These are phyloP conservation scores for Didymella sp. DNA, from an alignment of 2,329 filamentous ascomycete genomes.

Conservation along the genomic window DNA sequence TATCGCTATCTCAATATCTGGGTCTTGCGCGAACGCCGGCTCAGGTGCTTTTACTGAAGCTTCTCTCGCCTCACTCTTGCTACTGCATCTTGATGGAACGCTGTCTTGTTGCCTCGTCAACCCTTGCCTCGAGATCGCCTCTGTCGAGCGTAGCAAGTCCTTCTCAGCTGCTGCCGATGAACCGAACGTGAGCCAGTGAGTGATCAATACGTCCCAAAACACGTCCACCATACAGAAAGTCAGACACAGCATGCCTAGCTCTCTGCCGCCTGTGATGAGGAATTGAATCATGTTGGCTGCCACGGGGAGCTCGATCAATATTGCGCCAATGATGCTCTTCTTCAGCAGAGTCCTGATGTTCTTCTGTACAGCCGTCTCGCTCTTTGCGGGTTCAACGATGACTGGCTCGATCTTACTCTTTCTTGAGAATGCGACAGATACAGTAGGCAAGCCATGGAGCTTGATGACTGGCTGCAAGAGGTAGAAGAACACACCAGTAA, in stretches of 20 bases:
- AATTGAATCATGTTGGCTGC: slow-evolving; percentile 48
- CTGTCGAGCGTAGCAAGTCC: slow-evolving; percentile 13
- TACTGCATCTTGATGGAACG: slow-evolving; percentile 3
- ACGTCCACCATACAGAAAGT: slow-evolving; percentile 49
- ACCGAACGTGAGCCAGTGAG: slow-evolving; percentile 32
- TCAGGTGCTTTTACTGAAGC: background rate
- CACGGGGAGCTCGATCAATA: slow-evolving; percentile 48
- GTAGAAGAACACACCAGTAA: slow-evolving; percentile 49
- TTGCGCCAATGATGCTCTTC: slow-evolving; percentile 41
- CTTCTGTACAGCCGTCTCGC: slow-evolving; percentile 23
- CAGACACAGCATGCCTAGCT: slow-evolving; percentile 50
- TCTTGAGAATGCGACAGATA: slow-evolving; percentile 3
- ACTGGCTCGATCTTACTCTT: slow-evolving; percentile 1
- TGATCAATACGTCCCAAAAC: slow-evolving; percentile 27
- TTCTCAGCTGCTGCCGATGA: slow-evolving; percentile 20
- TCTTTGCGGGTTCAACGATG: background rate
- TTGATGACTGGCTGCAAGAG: slow-evolving; percentile 38
- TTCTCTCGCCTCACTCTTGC: background rate
- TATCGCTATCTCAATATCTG: background rate
- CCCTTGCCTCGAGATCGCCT: slow-evolving; percentile 3
- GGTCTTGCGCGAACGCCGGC: background rate
- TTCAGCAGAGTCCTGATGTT: slow-evolving; percentile 32
- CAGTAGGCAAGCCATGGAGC: slow-evolving; percentile 3
- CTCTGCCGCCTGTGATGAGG: slow-evolving; percentile 37
- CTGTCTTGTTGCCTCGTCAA: slow-evolving; percentile 9